Conservation (phyloP, 306 rosid species). For the Hippophae rhamnoides region DNA sequence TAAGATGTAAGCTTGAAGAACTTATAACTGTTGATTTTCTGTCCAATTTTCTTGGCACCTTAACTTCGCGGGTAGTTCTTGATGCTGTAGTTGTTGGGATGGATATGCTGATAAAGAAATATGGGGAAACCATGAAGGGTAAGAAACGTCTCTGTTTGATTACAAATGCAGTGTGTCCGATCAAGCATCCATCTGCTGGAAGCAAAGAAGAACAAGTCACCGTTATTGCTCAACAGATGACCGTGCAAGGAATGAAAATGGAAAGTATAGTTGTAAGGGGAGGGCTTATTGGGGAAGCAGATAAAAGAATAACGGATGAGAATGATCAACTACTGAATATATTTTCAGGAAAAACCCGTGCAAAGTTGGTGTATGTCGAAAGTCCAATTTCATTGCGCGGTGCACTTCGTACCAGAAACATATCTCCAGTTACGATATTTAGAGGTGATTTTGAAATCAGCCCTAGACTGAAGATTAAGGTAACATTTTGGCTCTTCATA, state of each 20-base stretch:
- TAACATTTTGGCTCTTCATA: slow-evolving; percentile 21
- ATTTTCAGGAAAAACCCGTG: slow-evolving; percentile 57
- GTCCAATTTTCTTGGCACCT: slow-evolving; percentile 32
- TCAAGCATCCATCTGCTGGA: slow-evolving; percentile 66
- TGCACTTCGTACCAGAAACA: slow-evolving; percentile 64
- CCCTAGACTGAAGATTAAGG: slow-evolving; percentile 70
- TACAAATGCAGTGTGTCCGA: slow-evolving; percentile 66
- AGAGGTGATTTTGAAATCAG: slow-evolving; percentile 80
- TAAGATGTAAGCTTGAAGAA: neutral
- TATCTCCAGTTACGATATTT: slow-evolving; percentile 59
- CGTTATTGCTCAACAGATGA: slow-evolving; percentile 67
- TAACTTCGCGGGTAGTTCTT: slow-evolving; percentile 67
- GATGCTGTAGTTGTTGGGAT: slow-evolving; percentile 84
- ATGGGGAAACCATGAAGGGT: slow-evolving; percentile 57
- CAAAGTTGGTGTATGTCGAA: slow-evolving; percentile 58
- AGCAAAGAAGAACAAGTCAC: slow-evolving; percentile 75
- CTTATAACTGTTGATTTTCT: slow-evolving; percentile 5
- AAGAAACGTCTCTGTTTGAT: slow-evolving; percentile 73
- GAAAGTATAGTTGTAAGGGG: slow-evolving; percentile 73
- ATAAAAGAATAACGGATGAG: slow-evolving; percentile 52
- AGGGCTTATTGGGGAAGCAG: slow-evolving; percentile 32
- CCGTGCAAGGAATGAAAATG: slow-evolving; percentile 63
- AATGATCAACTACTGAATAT: slow-evolving; percentile 54
- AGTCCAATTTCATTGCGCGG: slow-evolving; percentile 63
- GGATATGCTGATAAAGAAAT: slow-evolving; percentile 89